Conservation (phyloP, 441 rosid genomes). For the Pelargonium australe region DNA sequence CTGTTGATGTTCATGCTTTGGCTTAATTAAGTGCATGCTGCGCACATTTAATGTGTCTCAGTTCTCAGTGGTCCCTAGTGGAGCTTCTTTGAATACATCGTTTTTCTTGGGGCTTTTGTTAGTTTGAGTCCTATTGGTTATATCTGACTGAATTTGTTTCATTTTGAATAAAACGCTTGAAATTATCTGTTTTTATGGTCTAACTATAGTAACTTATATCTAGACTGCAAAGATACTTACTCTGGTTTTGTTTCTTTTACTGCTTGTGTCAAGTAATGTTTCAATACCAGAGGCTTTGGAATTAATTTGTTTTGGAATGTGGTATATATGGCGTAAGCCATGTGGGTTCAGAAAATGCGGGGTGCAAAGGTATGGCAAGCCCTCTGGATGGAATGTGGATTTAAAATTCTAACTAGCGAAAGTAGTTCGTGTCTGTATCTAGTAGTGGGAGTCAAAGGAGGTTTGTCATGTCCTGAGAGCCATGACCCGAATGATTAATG, state of each 20-base stretch:
- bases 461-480: conserved; percentile 5
- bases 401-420: background rate
- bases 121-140: background rate
- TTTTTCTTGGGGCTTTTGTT: conserved; percentile 2
- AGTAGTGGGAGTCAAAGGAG: conserved; percentile 4
- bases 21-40: background rate
- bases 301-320: background rate
- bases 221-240: background rate
- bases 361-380: background rate
- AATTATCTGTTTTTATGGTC: background rate
- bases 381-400: background rate
- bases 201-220: background rate
- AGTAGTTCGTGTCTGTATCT: background rate
- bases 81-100: background rate
- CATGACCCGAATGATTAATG: conserved; percentile 3
- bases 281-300: background rate
- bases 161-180: background rate
- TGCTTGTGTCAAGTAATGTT: background rate
- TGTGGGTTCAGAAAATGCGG: conserved; percentile 5
- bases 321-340: background rate
- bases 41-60: background rate
- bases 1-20: conserved; percentile 2
- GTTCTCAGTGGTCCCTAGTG: background rate
- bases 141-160: background rate
- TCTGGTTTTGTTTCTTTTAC: background rate